phyloP scores from a whole-genome alignment of 805 yeast genomes.

The Kockiozyma suomiensis region DNA sequence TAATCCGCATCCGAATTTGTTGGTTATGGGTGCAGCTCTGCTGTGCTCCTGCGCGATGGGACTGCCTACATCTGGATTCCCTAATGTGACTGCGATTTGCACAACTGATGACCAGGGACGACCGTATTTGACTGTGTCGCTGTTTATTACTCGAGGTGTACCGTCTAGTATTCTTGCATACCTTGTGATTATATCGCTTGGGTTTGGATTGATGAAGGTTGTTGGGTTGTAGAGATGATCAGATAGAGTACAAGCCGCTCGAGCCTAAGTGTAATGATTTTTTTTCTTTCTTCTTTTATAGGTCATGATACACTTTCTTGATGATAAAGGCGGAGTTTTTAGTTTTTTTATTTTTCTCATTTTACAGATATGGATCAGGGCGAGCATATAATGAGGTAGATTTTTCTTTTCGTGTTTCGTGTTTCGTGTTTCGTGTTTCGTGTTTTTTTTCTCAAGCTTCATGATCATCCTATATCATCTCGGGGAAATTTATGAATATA shows the following conservation, averaged over 20 bases:
- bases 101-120: slow-evolving; percentile 90
- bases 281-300: not conserved
- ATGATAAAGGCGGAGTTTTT: not conserved
- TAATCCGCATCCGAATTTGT: slow-evolving; percentile 73
- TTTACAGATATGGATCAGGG: not conserved
- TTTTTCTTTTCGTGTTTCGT: not conserved
- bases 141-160: slow-evolving; percentile 87
- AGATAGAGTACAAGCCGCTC: no score
- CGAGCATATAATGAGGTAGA: not conserved
- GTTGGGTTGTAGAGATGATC: slow-evolving; percentile 50
- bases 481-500: not conserved
- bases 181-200: slow-evolving; percentile 71
- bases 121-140: slow-evolving; percentile 82
- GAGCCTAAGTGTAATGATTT: not conserved
- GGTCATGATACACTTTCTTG: not conserved
- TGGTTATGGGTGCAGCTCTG: slow-evolving; percentile 65
- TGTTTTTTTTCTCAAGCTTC: no score
- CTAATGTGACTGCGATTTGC: slow-evolving; percentile 95
- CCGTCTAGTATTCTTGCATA: slow-evolving; percentile 82
- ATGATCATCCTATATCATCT: no score
- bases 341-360: not conserved
- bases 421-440: no score
- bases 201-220: slow-evolving; percentile 69
- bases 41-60: slow-evolving; percentile 97
- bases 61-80: slow-evolving; percentile 95